Evolutionary conservation across 331 rosid species (phyloP).

Genomic region (Rhamnella rubrinervis): DNA sequence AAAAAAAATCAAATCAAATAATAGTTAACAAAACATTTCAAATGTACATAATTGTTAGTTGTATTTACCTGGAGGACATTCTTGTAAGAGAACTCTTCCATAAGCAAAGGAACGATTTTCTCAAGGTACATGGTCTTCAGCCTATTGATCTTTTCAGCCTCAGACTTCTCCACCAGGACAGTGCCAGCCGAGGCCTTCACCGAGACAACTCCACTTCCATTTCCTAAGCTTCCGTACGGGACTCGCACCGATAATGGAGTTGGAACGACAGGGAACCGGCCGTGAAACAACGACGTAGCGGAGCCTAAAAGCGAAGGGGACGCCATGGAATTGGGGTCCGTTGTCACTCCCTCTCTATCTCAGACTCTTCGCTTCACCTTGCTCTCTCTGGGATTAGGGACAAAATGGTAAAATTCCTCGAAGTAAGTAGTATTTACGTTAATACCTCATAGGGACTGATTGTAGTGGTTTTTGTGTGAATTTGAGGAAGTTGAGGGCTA

Average conservation of each 20-base stretch:
- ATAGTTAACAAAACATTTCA: not conserved
- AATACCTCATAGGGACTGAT: not conserved
- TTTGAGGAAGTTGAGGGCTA: not conserved
- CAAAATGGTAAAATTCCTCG: not conserved
- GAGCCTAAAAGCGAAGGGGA: slow-evolving; percentile 63
- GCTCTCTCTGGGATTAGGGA: not conserved
- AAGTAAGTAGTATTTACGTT: slow-evolving; percentile 7
- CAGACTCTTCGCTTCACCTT: not conserved
- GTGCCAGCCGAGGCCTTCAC: slow-evolving; percentile 58
- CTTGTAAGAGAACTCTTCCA: slow-evolving; percentile 79
- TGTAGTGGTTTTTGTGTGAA: not conserved
- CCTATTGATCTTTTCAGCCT: slow-evolving; percentile 57
- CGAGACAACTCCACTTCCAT: slow-evolving; percentile 27
- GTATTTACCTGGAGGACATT: slow-evolving; percentile 67
- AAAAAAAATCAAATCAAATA: not conserved
- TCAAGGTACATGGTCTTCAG: slow-evolving; percentile 63
- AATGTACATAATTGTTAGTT: not conserved
- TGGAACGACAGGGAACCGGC: slow-evolving; percentile 45
- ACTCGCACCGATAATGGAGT: slow-evolving; percentile 21
- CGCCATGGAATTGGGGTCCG: slow-evolving; percentile 45
- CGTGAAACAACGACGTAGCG: slow-evolving; percentile 57
- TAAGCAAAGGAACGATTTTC: slow-evolving; percentile 71
- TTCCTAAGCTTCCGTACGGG: slow-evolving; percentile 33
- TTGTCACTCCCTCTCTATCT: not conserved
- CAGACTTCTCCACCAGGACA: slow-evolving; percentile 82